Conservation (phyloP, 2,329 filamentous ascomycete species). For the Coniella vitis region DNA sequence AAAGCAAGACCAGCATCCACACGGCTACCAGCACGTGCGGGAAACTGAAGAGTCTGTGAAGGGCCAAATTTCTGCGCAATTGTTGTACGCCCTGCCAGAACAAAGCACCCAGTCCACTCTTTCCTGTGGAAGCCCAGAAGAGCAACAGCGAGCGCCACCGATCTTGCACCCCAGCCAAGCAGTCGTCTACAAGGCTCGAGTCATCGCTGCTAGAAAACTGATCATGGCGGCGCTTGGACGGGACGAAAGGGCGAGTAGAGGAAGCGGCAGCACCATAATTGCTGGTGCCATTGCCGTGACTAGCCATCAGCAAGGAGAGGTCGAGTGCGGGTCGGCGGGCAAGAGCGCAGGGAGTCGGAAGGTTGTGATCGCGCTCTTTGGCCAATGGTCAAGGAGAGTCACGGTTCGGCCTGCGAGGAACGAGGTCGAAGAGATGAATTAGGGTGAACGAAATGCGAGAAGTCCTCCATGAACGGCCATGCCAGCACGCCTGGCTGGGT, state of each 20-base stretch:
- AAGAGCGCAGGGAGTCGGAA: neutral
- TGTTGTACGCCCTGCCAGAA: conserved; percentile 25
- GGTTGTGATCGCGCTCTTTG: neutral
- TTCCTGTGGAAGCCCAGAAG: conserved; percentile 37
- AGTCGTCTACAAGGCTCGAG: conserved; percentile 32
- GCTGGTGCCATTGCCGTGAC: conserved; percentile 12
- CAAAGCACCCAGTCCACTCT: conserved; percentile 27
- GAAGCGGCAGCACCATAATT: conserved; percentile 6
- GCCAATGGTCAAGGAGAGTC: neutral
- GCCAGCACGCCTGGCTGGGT: conserved; percentile 1
- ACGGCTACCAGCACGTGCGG: conserved; percentile 61
- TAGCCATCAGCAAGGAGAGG: conserved; percentile 8
- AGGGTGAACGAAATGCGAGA: conserved; percentile 3
- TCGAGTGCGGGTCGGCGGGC: conserved; percentile 1
- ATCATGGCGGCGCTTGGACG: conserved; percentile 15
- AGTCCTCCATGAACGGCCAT: conserved; percentile 14
- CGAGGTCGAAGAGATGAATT: neutral
- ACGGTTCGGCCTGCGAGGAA: neutral
- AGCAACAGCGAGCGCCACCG: conserved; percentile 28
- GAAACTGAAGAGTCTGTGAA: conserved; percentile 51
- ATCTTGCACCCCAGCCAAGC: conserved; percentile 23
- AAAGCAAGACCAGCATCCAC: conserved; percentile 74
- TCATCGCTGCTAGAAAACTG: conserved; percentile 22
- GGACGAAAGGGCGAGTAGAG: conserved; percentile 12
- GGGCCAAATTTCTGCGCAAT: conserved; percentile 39